Evolutionary conservation across 495 filamentous ascomycete genomes (phyloP).

Genomic region (Ramalina intermedia): DNA sequence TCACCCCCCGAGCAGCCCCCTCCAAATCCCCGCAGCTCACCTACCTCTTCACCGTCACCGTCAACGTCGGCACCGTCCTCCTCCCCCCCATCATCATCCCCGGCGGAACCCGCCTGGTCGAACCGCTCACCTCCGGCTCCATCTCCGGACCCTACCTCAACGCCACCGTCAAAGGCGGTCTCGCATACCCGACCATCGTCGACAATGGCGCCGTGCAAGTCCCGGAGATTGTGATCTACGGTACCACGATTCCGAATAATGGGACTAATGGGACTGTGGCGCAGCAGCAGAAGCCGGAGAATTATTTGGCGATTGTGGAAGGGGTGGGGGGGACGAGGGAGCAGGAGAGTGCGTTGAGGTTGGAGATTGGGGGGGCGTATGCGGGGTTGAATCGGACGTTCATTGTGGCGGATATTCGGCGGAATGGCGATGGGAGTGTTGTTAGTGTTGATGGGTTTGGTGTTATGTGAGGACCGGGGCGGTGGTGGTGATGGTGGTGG

Average conservation of each 20-base stretch:
- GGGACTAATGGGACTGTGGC: too few relatives aligned
- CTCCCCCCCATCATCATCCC: neutral
- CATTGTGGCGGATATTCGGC: too few relatives aligned
- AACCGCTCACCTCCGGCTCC: constrained; percentile 4
- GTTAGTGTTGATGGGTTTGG: too few relatives aligned
- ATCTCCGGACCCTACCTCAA: constrained; percentile 9
- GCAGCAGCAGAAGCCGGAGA: too few relatives aligned
- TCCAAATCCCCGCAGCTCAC: neutral
- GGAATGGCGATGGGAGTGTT: too few relatives aligned
- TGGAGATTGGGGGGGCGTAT: too few relatives aligned
- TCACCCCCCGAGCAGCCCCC: neutral
- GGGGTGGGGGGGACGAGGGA: too few relatives aligned
- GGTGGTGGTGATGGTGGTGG: too few relatives aligned
- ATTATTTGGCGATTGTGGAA: too few relatives aligned
- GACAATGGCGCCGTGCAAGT: constrained; percentile 2
- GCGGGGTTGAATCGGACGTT: too few relatives aligned
- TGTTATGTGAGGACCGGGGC: too few relatives aligned
- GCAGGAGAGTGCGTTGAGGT: too few relatives aligned
- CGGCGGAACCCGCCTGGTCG: constrained; percentile 6
- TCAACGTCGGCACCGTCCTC: constrained; percentile 4
- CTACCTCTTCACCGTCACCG: constrained; percentile 9
- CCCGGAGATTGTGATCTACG: constrained; percentile 4
- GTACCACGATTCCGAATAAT: neutral
- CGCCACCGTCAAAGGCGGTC: constrained; percentile 6
- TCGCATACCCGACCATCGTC: constrained; percentile 7